Conservation (phyloP, 768 basidiomycete genomes). For the Daedaleopsis nitida region DNA sequence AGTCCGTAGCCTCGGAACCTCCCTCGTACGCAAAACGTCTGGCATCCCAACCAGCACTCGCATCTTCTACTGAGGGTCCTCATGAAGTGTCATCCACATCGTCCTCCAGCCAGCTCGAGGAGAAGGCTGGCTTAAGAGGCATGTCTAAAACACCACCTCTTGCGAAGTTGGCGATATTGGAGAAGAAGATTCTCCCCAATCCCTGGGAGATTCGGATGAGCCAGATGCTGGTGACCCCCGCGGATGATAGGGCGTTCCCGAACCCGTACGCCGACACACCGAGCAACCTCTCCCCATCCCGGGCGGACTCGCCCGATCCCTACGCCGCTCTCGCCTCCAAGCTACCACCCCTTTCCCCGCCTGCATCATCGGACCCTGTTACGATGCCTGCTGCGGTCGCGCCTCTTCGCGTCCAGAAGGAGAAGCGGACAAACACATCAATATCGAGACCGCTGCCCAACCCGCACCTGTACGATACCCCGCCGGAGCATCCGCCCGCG, state of each 20-base stretch:
- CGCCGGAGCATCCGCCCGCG: not conserved
- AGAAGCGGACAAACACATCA: not conserved
- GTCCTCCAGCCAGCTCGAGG: not conserved
- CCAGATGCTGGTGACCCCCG: not conserved
- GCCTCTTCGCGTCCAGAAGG: not conserved
- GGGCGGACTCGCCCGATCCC: constrained; percentile 3
- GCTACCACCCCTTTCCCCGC: too few relatives aligned
- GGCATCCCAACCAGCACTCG: not conserved
- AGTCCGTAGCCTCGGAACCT: not conserved
- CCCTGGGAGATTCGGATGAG: not conserved
- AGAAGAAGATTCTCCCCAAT: constrained; percentile 3
- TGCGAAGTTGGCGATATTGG: not conserved
- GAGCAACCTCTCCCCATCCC: not conserved
- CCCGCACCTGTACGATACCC: not conserved
- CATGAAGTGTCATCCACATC: not conserved
- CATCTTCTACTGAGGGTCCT: not conserved
- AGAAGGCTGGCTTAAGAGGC: not conserved
- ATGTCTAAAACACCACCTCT: not conserved
- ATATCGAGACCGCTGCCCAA: not conserved
- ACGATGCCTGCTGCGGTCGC: not conserved
- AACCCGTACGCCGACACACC: not conserved
- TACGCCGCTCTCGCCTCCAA: not conserved
- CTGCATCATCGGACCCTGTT: too few relatives aligned
- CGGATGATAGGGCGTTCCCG: not conserved
- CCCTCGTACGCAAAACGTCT: too few relatives aligned